phyloP scores from a whole-genome alignment of 78 protist genomes.

The Andalucia godoyi region DNA sequence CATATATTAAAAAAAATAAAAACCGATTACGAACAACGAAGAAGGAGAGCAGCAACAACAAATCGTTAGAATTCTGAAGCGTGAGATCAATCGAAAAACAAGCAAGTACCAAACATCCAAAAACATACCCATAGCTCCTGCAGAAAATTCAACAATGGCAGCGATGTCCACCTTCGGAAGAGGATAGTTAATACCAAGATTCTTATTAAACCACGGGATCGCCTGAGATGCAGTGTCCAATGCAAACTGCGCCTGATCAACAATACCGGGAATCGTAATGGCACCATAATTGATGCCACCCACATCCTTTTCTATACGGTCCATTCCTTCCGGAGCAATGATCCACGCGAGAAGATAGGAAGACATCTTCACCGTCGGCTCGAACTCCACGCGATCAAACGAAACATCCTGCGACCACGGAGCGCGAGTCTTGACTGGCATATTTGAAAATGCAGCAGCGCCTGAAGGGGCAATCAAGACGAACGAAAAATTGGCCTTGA shows the following conservation, averaged over 20 bases:
- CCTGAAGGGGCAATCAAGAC: neutral
- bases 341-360: too few relatives aligned
- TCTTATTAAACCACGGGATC: neutral
- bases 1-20: too few relatives aligned
- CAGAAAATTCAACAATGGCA: slow-evolving; percentile 22
- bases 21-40: too few relatives aligned
- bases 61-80: too few relatives aligned
- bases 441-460: slow-evolving; percentile 18
- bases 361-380: slow-evolving; percentile 47
- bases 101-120: too few relatives aligned
- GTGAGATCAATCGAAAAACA: neutral
- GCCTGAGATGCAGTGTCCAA: slow-evolving; percentile 8
- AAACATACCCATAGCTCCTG: slow-evolving; percentile 29
- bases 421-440: neutral
- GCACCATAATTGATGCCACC: neutral
- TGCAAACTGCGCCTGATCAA: slow-evolving; percentile 4
- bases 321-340: too few relatives aligned
- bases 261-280: neutral
- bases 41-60: too few relatives aligned
- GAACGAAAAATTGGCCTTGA: slow-evolving; percentile 22
- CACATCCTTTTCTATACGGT: too few relatives aligned
- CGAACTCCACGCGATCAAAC: too few relatives aligned
- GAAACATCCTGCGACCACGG: too few relatives aligned
- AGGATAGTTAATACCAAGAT: slow-evolving; percentile 11
- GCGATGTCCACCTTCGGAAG: slow-evolving; percentile 26